phyloP scores from a whole-genome alignment of 2,329 filamentous ascomycete species.

The Pezicula carpinea region DNA sequence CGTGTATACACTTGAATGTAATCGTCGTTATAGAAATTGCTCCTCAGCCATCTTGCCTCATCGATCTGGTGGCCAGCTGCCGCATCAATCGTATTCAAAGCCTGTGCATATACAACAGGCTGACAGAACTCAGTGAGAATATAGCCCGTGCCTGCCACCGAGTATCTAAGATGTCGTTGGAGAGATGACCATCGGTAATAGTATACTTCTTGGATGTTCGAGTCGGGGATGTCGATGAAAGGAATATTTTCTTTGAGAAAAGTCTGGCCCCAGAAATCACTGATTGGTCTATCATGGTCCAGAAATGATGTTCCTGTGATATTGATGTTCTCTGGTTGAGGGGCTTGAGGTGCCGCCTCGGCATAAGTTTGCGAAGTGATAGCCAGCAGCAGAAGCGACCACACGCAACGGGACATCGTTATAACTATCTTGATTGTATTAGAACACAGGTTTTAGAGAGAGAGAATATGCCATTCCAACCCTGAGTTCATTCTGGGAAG shows the following conservation, averaged over 20 bases:
- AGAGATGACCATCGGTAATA: slow-evolving; percentile 39
- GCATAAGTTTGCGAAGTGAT: no score
- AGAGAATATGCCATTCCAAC: no score
- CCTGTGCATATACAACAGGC: slow-evolving; percentile 32
- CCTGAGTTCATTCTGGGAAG: no score
- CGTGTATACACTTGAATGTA: slow-evolving; percentile 34
- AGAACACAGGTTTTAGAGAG: no score
- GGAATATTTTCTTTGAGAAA: slow-evolving; percentile 37
- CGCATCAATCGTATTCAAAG: slow-evolving; percentile 28
- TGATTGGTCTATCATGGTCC: slow-evolving; percentile 17
- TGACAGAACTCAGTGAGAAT: slow-evolving; percentile 40
- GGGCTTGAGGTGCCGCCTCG: slow-evolving; percentile 3
- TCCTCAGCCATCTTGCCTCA: slow-evolving; percentile 36
- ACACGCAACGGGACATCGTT: no score
- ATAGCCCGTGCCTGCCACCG: slow-evolving; percentile 35
- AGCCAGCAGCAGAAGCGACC: no score
- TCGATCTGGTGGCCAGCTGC: slow-evolving; percentile 35
- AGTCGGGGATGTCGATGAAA: slow-evolving; percentile 37
- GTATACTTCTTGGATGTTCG: slow-evolving; percentile 38
- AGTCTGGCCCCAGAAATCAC: slow-evolving; percentile 14
- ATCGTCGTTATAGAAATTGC: slow-evolving; percentile 34
- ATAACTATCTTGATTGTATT: no score
- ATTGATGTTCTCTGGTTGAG: slow-evolving; percentile 5
- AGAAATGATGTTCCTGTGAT: slow-evolving; percentile 13
- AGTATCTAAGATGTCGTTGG: slow-evolving; percentile 37